These are phyloP conservation scores for Trichoderma asperellum DNA, from an alignment of 2,329 filamentous ascomycete species.

Conservation along the genomic window DNA sequence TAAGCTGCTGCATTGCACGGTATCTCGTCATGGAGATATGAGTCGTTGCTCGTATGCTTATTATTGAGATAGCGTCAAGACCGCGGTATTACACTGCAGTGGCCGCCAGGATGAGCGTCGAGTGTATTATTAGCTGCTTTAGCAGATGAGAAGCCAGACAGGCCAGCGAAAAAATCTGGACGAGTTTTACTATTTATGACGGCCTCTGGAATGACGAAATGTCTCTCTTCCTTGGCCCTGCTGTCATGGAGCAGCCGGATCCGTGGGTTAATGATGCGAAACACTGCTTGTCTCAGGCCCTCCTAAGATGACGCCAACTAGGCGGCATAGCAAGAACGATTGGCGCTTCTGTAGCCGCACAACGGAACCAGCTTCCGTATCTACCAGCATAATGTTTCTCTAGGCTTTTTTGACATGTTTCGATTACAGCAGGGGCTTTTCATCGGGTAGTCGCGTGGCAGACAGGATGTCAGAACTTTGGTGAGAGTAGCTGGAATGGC, in stretches of 20 bases:
- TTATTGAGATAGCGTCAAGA: not conserved
- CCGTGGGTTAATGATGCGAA: slow-evolving; percentile 13
- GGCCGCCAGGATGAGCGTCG: not conserved
- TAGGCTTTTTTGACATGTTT: slow-evolving; percentile 20
- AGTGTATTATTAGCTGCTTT: not conserved
- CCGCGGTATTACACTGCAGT: not conserved
- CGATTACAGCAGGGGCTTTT: slow-evolving; percentile 1
- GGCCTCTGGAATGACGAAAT: not conserved
- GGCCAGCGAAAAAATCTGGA: not conserved
- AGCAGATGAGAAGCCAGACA: not conserved
- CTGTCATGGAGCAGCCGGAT: slow-evolving; percentile 15
- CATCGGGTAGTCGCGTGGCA: slow-evolving; percentile 19
- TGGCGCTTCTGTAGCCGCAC: not conserved
- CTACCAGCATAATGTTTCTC: slow-evolving; percentile 12
- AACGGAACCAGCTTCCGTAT: slow-evolving; percentile 14
- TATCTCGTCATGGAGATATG: slow-evolving; percentile 1
- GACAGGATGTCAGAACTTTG: not conserved
- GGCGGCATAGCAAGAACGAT: slow-evolving; percentile 11
- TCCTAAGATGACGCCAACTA: slow-evolving; percentile 22
- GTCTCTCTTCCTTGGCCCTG: not conserved
- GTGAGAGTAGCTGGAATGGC: not conserved
- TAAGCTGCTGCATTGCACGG: not conserved
- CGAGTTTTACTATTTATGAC: not conserved
- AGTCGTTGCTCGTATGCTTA: not conserved
- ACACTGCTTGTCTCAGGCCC: slow-evolving; percentile 25